Conservation (phyloP, 2,329 filamentous ascomycete genomes). For the Drechslerella dactyloides region DNA sequence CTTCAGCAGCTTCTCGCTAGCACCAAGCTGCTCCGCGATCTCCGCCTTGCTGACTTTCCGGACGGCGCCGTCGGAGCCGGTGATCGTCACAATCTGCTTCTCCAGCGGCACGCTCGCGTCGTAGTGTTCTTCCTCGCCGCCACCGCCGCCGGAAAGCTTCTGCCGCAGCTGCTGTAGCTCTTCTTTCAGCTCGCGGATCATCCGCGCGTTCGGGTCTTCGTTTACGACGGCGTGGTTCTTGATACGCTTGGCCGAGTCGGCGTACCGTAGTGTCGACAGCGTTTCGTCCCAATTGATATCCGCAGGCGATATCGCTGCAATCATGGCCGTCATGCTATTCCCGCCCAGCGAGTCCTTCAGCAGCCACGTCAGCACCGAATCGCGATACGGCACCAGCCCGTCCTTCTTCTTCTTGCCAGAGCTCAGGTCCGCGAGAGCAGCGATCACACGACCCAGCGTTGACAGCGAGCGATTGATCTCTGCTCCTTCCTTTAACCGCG, state of each 20-base stretch:
- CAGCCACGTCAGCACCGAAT: slow-evolving; percentile 94
- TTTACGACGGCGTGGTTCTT: slow-evolving; percentile 99
- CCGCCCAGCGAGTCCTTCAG: slow-evolving; percentile 95
- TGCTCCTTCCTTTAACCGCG: slow-evolving; percentile 92
- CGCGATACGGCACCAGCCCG: slow-evolving; percentile 88
- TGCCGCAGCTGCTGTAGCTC: slow-evolving; percentile 83
- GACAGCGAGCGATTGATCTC: slow-evolving; percentile 98
- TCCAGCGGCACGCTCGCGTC: slow-evolving; percentile 90
- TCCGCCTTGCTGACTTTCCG: slow-evolving; percentile 98
- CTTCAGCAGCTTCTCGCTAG: slow-evolving; percentile 83
- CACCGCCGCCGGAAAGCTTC: slow-evolving; percentile 72
- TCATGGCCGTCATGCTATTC: slow-evolving; percentile 99
- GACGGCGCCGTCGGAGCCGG: slow-evolving; percentile 78
- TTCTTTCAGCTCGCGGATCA: slow-evolving; percentile 98
- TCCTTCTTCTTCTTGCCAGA: slow-evolving; percentile 76
- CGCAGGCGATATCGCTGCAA: slow-evolving; percentile 95
- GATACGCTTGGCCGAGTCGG: slow-evolving; percentile 96
- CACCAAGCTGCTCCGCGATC: slow-evolving; percentile 92
- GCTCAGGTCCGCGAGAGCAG: slow-evolving; percentile 87
- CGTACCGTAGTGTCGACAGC: slow-evolving; percentile 90
- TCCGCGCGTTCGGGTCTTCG: slow-evolving; percentile 96
- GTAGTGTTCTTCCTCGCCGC: slow-evolving; percentile 78
- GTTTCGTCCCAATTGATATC: slow-evolving; percentile 99
- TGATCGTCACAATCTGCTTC: slow-evolving; percentile 95
- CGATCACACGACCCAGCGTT: slow-evolving; percentile 95